Evolutionary conservation across 192 early-diverging fungal genomes (phyloP), one percentile per base, ranked within the genome.

Genomic region (Rhizoclosmatium sp.): DNA sequence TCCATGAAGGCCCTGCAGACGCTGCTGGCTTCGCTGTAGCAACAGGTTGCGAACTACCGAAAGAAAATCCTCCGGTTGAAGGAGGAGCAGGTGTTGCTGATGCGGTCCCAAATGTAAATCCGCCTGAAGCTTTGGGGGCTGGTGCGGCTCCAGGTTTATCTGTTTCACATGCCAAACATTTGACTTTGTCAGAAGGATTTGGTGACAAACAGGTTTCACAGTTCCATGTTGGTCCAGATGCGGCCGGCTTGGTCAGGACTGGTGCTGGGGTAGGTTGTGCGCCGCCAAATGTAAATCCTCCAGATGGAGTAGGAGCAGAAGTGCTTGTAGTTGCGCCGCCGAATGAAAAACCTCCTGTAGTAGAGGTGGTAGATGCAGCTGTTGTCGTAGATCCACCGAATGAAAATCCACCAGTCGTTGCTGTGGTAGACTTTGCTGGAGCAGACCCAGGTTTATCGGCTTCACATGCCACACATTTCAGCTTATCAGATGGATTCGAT

Each of bases 131-230:
- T 19, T 12, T 72, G 7, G 71, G 51, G 7, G 47, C 4, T 19
- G 16, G 7, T 42, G 14, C 10, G 21, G 31, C 19, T 5, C 59
- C 72, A n/a, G 72, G 72, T 47, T 75, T 75, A 10, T 40, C 72
- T 31, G 59, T 21, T 56, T 75, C 72, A 39, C 72, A 75, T 16
- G 72, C 72, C 39, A 75, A 39, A 49, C 72, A 75, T 46, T 75
- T 75, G n/a, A 7, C 42, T 44, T 59, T 75, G 21, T 62, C 72
- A 3, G 59, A 40, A 12, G 58, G 59, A 47, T 75, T 75, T 19
- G n/a, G 10, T 31, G 59, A 21, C 72, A 75, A 23, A 45, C 72
- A 75, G 7, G 23, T 40, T 44, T 75, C 72, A 40, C 72, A 75
- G 41, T 9, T 75, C 72, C 72, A 75, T 49, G 42, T 10, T n/a